A percentile compares a stretch with the other conserved stretches of the same genome.
phyloP scores from a whole-genome alignment of 2,329 filamentous ascomycete genomes.

The Clonostachys byssicola region DNA sequence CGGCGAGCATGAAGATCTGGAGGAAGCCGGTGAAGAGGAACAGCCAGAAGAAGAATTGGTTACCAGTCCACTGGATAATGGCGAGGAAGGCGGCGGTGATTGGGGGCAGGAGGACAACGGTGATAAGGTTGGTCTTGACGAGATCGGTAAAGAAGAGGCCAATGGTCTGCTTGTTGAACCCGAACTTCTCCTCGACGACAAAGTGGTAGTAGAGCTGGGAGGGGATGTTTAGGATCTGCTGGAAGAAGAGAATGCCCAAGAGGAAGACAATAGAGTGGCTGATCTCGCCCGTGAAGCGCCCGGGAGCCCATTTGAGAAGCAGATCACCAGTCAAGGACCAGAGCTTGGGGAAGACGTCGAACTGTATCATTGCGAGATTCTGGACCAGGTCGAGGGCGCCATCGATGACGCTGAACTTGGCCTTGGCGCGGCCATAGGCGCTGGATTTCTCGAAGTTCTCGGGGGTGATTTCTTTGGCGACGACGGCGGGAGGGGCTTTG shows the following conservation, averaged over 20 bases:
- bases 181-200: slow-evolving; percentile 92
- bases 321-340: slow-evolving; percentile 79
- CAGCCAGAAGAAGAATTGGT: slow-evolving; percentile 95
- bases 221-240: slow-evolving; percentile 75
- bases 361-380: slow-evolving; percentile 85
- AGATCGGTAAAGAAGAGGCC: slow-evolving; percentile 86
- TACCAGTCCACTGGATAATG: slow-evolving; percentile 92
- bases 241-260: slow-evolving; percentile 78
- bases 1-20: slow-evolving; percentile 91
- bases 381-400: slow-evolving; percentile 83
- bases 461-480: slow-evolving; percentile 82
- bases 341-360: slow-evolving; percentile 84
- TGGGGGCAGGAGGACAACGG: slow-evolving; percentile 75
- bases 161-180: slow-evolving; percentile 97
- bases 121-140: slow-evolving; percentile 83
- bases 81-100: slow-evolving; percentile 88
- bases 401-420: slow-evolving; percentile 78
- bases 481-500: slow-evolving; percentile 76
- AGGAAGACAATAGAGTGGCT: slow-evolving; percentile 91
- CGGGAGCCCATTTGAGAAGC: slow-evolving; percentile 70
- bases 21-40: slow-evolving; percentile 89
- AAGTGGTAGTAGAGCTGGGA: slow-evolving; percentile 90
- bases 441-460: slow-evolving; percentile 94
- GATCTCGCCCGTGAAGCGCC: slow-evolving; percentile 84
- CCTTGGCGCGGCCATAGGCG: slow-evolving; percentile 94